phyloP scores from a whole-genome alignment of 352 stramenopile genomes.

The Phytopythium ostracodes region DNA sequence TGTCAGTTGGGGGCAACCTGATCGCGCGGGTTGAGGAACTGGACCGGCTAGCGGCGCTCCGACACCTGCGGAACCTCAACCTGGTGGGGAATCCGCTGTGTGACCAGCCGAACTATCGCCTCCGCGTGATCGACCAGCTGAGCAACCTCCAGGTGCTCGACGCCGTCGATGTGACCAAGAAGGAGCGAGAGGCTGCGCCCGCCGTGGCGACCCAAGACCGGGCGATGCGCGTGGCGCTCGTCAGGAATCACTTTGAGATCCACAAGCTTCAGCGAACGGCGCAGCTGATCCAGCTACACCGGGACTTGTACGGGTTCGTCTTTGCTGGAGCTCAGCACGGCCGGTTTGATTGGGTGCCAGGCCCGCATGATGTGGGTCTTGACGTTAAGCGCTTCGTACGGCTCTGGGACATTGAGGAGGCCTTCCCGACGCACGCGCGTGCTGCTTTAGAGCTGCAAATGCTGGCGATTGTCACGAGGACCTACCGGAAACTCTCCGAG shows the following conservation, averaged over 20 bases:
- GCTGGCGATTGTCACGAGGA: conserved; percentile 59
- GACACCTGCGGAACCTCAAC: conserved; percentile 59
- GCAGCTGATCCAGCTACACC: conserved; percentile 41
- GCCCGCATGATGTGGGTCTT: conserved; percentile 30
- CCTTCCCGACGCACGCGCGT: conserved; percentile 20
- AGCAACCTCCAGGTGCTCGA: conserved; percentile 53
- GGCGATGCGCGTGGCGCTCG: conserved; percentile 39
- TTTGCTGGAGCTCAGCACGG: conserved; percentile 28
- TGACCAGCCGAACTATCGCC: conserved; percentile 65
- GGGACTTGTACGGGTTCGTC: conserved; percentile 55
- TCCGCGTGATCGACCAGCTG: conserved; percentile 50
- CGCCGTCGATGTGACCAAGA: conserved; percentile 45
- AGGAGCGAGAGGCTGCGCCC: conserved; percentile 49
- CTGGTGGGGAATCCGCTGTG: conserved; percentile 73
- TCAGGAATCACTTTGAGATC: conserved; percentile 68
- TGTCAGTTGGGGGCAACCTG: conserved; percentile 65
- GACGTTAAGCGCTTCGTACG: conserved; percentile 38
- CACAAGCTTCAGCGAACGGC: conserved; percentile 60
- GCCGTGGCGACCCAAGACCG: conserved; percentile 52
- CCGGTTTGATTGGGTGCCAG: conserved; percentile 55
- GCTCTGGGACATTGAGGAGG: conserved; percentile 49
- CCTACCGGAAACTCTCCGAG: conserved; percentile 44
- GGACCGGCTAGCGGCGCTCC: conserved; percentile 25
- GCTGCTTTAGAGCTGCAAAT: conserved; percentile 52
- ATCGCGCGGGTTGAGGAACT: conserved; percentile 44